Evolutionary conservation across 257 asterid genomes (phyloP).

Genomic region (Phtheirospermum japonicum): DNA sequence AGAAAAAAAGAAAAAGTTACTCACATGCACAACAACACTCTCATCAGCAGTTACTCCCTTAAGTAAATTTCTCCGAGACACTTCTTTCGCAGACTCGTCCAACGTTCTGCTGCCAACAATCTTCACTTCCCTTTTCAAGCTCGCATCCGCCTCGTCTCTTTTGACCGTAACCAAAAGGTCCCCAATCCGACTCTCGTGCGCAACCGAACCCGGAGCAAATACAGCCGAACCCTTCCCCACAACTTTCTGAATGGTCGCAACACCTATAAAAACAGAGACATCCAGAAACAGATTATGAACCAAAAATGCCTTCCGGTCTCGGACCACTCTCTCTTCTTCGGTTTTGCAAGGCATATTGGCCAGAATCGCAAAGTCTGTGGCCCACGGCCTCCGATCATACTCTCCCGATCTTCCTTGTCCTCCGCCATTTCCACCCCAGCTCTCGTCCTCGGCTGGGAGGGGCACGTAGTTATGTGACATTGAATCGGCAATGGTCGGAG

Average conservation of each 20-base stretch:
- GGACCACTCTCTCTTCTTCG: conserved; percentile 89
- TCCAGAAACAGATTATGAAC: conserved; percentile 92
- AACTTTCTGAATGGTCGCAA: conserved; percentile 71
- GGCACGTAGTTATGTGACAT: conserved; percentile 44
- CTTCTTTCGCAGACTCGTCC: conserved; percentile 49
- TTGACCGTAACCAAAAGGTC: conserved; percentile 69
- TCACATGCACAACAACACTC: conserved; percentile 82
- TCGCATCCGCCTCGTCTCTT: conserved; percentile 61
- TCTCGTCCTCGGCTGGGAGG: conserved; percentile 81
- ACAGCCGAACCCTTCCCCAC: conserved; percentile 39
- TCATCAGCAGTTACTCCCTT: conserved; percentile 97
- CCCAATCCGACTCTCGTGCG: conserved; percentile 62
- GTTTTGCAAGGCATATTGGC: conserved; percentile 87
- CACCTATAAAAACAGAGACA: conserved; percentile 78
- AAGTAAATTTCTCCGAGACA: conserved; percentile 66
- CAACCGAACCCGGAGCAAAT: conserved; percentile 51
- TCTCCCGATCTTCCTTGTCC: conserved; percentile 83
- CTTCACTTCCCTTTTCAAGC: conserved; percentile 56
- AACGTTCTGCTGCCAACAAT: conserved; percentile 41
- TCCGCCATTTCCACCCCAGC: conserved; percentile 96
- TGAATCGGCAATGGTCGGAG: conserved; percentile 63
- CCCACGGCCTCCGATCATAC: conserved; percentile 89
- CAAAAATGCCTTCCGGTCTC: conserved; percentile 97
- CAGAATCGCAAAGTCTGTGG: conserved; percentile 74
- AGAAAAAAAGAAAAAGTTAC: conserved; percentile 43